Percentiles rank a stretch among this genome's conserved stretches.
Evolutionary conservation across 495 filamentous ascomycete species (phyloP).

Genomic region (Lentithecium fluviatile): DNA sequence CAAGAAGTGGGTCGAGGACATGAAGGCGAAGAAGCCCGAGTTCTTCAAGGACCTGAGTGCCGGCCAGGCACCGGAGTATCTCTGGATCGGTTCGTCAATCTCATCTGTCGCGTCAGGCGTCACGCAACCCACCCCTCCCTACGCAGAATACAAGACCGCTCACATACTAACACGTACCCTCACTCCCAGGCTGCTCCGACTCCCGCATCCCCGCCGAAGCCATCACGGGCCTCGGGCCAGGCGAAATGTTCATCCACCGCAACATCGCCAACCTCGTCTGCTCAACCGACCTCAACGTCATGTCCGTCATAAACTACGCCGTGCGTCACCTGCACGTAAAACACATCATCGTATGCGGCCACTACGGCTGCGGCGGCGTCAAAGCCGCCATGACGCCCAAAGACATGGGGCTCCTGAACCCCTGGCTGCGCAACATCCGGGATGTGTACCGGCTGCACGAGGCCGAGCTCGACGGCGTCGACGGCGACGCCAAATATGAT

Average conservation of each 20-base stretch:
- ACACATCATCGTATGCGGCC: slow-evolving; percentile 65
- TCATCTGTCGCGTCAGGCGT: neutral
- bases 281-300: slow-evolving; percentile 49
- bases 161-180: neutral
- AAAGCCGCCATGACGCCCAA: slow-evolving; percentile 60
- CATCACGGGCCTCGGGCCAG: slow-evolving; percentile 58
- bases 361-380: slow-evolving; percentile 64
- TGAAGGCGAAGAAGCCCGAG: slow-evolving; percentile 51
- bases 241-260: slow-evolving; percentile 62
- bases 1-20: slow-evolving; percentile 54
- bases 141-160: neutral
- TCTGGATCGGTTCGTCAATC: slow-evolving; percentile 54
- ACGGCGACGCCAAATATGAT: slow-evolving; percentile 49
- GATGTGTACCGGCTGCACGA: slow-evolving; percentile 60
- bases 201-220: slow-evolving; percentile 62
- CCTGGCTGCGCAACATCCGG: slow-evolving; percentile 61
- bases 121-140: too few species aligned
- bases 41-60: slow-evolving; percentile 55
- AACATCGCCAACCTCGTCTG: slow-evolving; percentile 65
- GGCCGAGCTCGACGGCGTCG: slow-evolving; percentile 54
- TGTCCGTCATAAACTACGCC: slow-evolving; percentile 64
- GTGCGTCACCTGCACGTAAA: slow-evolving; percentile 59
- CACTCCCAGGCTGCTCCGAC: slow-evolving; percentile 54
- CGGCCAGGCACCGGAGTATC: slow-evolving; percentile 58
- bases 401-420: slow-evolving; percentile 59